A percentile compares a stretch with the other conserved stretches of the same genome.
Conservation (phyloP, 176 grass and related monocot genomes). For the Thinopyrum elongatum region DNA sequence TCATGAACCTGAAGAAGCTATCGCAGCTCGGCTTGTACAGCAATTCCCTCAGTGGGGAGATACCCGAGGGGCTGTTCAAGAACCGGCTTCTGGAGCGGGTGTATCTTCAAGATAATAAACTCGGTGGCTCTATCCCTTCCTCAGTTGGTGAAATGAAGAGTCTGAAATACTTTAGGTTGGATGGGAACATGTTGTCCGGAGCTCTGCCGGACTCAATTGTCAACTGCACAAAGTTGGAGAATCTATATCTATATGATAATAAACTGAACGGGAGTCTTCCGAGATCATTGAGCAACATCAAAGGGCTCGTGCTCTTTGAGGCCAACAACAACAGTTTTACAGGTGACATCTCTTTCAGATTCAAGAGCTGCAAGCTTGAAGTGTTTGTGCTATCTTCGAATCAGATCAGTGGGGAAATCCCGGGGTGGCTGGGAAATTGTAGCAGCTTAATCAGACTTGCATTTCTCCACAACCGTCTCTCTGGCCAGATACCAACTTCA, state of each 20-base stretch:
- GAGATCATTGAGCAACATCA: slow-evolving; percentile 34
- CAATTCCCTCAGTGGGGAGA: slow-evolving; percentile 50
- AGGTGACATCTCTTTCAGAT: slow-evolving; percentile 57
- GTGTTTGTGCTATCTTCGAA: slow-evolving; percentile 48
- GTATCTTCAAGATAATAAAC: slow-evolving; percentile 47
- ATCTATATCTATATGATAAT: slow-evolving; percentile 45
- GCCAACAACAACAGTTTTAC: slow-evolving; percentile 43
- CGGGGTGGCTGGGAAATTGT: slow-evolving; percentile 54
- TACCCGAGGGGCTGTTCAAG: slow-evolving; percentile 55
- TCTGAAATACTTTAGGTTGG: slow-evolving; percentile 34
- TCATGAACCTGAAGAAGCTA: slow-evolving; percentile 49
- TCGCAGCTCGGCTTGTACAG: neutral
- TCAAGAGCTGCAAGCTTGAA: slow-evolving; percentile 51
- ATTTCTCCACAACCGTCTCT: slow-evolving; percentile 40
- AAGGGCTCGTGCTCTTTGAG: slow-evolving; percentile 42
- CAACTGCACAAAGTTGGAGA: slow-evolving; percentile 60
- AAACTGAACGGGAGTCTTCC: slow-evolving; percentile 59
- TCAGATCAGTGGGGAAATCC: slow-evolving; percentile 50
- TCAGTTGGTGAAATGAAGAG: slow-evolving; percentile 31
- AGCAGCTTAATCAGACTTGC: slow-evolving; percentile 32
- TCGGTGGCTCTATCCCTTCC: slow-evolving; percentile 52
- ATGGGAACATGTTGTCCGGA: slow-evolving; percentile 47
- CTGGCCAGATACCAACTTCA: slow-evolving; percentile 55
- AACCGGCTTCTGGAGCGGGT: slow-evolving; percentile 33
- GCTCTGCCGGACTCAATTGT: slow-evolving; percentile 56